Percentiles rank a stretch among this genome's conserved stretches.
Conservation (phyloP, 2,329 filamentous ascomycete species). For the Paecilomyces dactylethromorphus region DNA sequence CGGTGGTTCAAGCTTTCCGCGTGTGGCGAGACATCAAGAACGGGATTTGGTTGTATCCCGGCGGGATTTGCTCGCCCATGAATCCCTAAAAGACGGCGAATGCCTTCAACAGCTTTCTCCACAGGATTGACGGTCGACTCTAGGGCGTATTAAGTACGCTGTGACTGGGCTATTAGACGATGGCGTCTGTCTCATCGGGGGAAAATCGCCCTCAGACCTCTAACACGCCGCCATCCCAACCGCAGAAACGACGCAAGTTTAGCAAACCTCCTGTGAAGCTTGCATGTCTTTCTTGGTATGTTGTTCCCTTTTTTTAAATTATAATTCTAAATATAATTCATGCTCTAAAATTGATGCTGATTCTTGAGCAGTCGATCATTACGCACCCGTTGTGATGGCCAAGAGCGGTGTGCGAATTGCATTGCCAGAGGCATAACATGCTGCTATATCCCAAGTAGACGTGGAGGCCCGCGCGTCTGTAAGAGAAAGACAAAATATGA, state of each 20-base stretch:
- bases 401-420: conserved; percentile 34
- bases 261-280: conserved; percentile 43
- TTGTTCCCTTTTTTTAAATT: conserved; percentile 9
- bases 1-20: neutral
- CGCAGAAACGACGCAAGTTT: conserved; percentile 2
- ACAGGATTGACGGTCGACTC: neutral
- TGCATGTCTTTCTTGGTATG: conserved; percentile 47
- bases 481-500: neutral
- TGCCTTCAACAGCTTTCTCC: neutral
- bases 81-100: conserved; percentile 1
- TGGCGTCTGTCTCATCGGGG: neutral
- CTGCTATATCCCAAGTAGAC: conserved; percentile 18
- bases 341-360: neutral
- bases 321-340: neutral
- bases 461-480: conserved; percentile 12
- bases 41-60: neutral
- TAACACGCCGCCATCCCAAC: neutral
- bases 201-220: neutral
- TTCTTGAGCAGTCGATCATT: conserved; percentile 34
- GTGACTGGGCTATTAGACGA: neutral
- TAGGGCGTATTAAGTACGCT: neutral
- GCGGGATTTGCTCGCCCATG: neutral
- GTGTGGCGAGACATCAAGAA: neutral
- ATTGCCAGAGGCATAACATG: conserved; percentile 20
- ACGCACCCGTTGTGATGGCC: conserved; percentile 43